A percentile compares a stretch with the other conserved stretches of the same genome.
These are phyloP conservation scores for barley (Hordeum vulgare) DNA, from an alignment of 176 grass and related monocot species.

Conservation along the genomic window DNA sequence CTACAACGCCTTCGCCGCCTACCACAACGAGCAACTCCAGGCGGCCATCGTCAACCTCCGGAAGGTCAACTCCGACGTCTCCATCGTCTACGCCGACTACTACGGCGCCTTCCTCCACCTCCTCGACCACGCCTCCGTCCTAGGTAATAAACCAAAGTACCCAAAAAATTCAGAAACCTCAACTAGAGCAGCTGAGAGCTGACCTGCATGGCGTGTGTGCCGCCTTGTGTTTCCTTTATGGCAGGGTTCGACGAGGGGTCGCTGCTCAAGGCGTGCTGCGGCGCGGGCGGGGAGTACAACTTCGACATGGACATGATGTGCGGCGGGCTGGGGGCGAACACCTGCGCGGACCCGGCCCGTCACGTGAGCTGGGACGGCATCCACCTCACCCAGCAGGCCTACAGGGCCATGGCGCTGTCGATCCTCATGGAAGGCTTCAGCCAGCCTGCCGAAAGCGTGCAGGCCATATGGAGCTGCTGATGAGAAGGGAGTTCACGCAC, in stretches of 20 bases:
- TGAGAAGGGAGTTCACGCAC: no score
- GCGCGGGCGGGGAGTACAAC: slow-evolving; percentile 50
- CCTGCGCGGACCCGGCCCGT: slow-evolving; percentile 38
- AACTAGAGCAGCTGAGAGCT: neutral
- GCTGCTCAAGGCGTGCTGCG: slow-evolving; percentile 61
- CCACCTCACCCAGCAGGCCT: slow-evolving; percentile 82
- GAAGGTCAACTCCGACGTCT: slow-evolving; percentile 37
- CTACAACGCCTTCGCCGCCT: slow-evolving; percentile 66
- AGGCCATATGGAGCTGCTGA: slow-evolving; percentile 69
- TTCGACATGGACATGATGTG: slow-evolving; percentile 64
- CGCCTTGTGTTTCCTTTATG: neutral
- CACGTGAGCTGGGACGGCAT: slow-evolving; percentile 86
- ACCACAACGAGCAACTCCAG: slow-evolving; percentile 73
- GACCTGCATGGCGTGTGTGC: neutral
- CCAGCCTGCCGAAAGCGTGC: slow-evolving; percentile 45
- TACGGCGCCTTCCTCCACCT: slow-evolving; percentile 79
- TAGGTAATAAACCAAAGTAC: slow-evolving; percentile 12
- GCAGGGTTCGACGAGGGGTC: slow-evolving; percentile 59
- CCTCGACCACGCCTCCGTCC: slow-evolving; percentile 33
- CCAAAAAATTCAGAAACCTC: neutral
- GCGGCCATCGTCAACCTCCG: slow-evolving; percentile 35
- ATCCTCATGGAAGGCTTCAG: slow-evolving; percentile 69
- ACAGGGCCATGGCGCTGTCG: slow-evolving; percentile 60
- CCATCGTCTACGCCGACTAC: slow-evolving; percentile 74
- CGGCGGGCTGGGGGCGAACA: slow-evolving; percentile 25